phyloP scores from a whole-genome alignment of 345 rosid species.

The Citrus mangshanensis region DNA sequence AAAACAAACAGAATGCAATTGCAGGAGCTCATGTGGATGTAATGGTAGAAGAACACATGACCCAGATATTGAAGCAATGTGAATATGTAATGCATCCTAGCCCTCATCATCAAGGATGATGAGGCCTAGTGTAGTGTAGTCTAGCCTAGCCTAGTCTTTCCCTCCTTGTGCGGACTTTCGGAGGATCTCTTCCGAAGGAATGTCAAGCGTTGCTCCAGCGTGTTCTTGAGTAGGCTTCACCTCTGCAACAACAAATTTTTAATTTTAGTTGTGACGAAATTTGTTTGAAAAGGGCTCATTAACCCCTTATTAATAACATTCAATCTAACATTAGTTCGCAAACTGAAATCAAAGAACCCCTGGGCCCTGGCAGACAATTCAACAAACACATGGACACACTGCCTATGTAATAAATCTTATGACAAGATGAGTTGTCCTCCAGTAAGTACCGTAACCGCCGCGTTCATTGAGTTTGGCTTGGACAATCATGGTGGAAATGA shows the following conservation, averaged over 20 bases:
- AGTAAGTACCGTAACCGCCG: slow-evolving; percentile 67
- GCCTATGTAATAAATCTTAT: too few species aligned
- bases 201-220: slow-evolving; percentile 84
- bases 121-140: not conserved
- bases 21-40: not conserved
- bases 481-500: slow-evolving; percentile 85
- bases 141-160: not conserved
- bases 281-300: not conserved
- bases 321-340: not conserved
- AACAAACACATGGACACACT: not conserved
- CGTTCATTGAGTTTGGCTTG: slow-evolving; percentile 90
- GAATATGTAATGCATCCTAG: not conserved
- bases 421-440: too few species aligned
- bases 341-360: too few species aligned
- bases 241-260: slow-evolving; percentile 39
- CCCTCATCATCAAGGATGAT: not conserved
- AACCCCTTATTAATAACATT: not conserved
- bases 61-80: not conserved
- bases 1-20: not conserved
- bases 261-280: not conserved
- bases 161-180: slow-evolving; percentile 39
- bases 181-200: slow-evolving; percentile 71
- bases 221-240: slow-evolving; percentile 73
- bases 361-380: not conserved
- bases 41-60: not conserved